Evolutionary conservation across 192 early-diverging fungal genomes (phyloP), one percentile per base, ranked within the genome.

Genomic region (Coemansia sp.): DNA sequence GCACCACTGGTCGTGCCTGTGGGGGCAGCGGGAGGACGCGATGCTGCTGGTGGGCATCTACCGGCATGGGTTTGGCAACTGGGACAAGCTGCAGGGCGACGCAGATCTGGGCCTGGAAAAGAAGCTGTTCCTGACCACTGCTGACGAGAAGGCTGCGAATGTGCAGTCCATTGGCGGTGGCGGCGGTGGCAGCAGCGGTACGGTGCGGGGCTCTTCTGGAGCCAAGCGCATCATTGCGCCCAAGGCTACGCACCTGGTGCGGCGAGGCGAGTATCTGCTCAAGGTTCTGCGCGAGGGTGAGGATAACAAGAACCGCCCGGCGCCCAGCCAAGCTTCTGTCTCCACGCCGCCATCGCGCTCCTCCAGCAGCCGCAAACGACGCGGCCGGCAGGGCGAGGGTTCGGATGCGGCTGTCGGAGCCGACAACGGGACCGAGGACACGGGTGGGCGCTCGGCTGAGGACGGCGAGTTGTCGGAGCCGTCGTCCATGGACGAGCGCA

Each of bases 31-130:
- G 39, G 97, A 99, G 61, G 97, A 99, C 66, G 83, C 95, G 16
- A 91, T 94, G 90, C 81, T 99, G 28, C 76, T 99, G 15, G 89
- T 97, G 23, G 97, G 97, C 48, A 88, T 98, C 40, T 91, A 93
- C 68, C 80, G 82, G 47, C 86, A 98, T 65, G 97, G 97, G 20
- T 96, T 92, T 74, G 94, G 95, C 11, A 87, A 82, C 53, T 97
- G 94, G 95, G 71, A 83, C 45, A 66, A 79, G 50, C 95, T 99
- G 10, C 88, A 90, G 44, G 82, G 84, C 3, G 96, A 99, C 60
- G 21, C 69, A 2, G 62, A 79, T 0, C 71, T 99, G n/a, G 87
- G 88, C 0, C 83, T 99, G 45, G 48, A 79, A 3, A 83, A 84
- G 46, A 98, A 97, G 69, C 93, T 99, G 60, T 90, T 92, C 62